Conservation (phyloP, 2,329 filamentous ascomycete species). For the Xylariaceae sp. region DNA sequence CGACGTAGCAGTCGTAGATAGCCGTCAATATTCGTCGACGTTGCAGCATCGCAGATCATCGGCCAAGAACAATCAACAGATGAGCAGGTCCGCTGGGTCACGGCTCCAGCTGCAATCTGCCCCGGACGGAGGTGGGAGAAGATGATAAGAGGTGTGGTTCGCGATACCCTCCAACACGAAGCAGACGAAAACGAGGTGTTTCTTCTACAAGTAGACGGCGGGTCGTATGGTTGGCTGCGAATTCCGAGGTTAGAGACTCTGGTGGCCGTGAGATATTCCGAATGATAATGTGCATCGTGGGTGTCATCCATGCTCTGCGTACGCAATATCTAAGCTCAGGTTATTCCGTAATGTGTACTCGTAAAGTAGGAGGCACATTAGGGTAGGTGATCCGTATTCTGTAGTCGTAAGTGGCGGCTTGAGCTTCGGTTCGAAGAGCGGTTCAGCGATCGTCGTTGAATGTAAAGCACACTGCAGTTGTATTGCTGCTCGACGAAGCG, state of each 20-base stretch:
- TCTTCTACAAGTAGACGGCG: not conserved
- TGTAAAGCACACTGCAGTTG: not conserved
- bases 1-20: not conserved
- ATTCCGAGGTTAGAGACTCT: not conserved
- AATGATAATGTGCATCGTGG: too few species aligned
- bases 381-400: not conserved
- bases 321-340: too few species aligned
- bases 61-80: not conserved
- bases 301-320: too few species aligned
- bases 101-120: not conserved
- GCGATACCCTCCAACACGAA: not conserved
- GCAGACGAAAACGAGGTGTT: conserved; percentile 1
- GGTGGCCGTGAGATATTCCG: not conserved
- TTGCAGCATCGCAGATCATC: not conserved
- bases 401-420: not conserved
- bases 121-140: not conserved
- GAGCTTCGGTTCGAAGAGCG: not conserved
- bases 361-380: not conserved
- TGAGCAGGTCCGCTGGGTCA: not conserved
- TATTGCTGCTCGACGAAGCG: not conserved
- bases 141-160: not conserved
- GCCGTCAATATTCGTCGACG: not conserved
- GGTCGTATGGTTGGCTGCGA: conserved; percentile 2
- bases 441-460: not conserved
- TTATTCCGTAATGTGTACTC: not conserved